Evolutionary conservation across 2,329 filamentous ascomycete species (phyloP).

Genomic region (Penicillium psychrosexuale): DNA sequence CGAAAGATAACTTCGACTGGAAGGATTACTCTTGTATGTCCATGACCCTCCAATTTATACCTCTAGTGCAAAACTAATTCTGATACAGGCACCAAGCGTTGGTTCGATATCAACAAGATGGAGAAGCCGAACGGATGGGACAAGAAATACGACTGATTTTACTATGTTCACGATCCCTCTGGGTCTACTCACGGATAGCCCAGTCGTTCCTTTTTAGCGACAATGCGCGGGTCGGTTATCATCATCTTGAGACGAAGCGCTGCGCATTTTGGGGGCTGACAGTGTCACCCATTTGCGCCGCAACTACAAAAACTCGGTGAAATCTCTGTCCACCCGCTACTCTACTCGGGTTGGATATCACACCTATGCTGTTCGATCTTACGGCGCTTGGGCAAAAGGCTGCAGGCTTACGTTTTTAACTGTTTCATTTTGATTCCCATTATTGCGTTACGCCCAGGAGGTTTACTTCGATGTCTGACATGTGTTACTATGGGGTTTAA

Average conservation of each 20-base stretch:
- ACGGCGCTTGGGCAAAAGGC: background rate
- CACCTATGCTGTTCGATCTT: background rate
- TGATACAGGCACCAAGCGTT: slow-evolving; percentile 73
- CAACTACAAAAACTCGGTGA: slow-evolving; percentile 6
- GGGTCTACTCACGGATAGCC: slow-evolving; percentile 18
- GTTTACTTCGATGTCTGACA: slow-evolving; percentile 8
- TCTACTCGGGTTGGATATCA: background rate
- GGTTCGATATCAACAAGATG: slow-evolving; percentile 76
- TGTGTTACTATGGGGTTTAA: slow-evolving; percentile 19
- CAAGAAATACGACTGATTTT: slow-evolving; percentile 54
- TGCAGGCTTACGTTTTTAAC: background rate
- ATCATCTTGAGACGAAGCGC: slow-evolving; percentile 8
- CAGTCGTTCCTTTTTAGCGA: slow-evolving; percentile 22
- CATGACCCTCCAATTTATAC: background rate
- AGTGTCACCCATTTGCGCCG: slow-evolving; percentile 8
- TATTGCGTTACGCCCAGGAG: background rate
- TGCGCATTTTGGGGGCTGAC: slow-evolving; percentile 5
- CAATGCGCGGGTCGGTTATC: slow-evolving; percentile 17
- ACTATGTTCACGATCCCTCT: slow-evolving; percentile 15
- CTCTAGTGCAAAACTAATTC: background rate
- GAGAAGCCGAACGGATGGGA: slow-evolving; percentile 84
- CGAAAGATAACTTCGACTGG: slow-evolving; percentile 98
- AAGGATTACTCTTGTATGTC: slow-evolving; percentile 92
- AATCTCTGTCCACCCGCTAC: background rate
- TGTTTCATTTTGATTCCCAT: slow-evolving; percentile 3